phyloP scores from a whole-genome alignment of 2,329 filamentous ascomycete genomes.

The Botryotinia narcissicola region DNA sequence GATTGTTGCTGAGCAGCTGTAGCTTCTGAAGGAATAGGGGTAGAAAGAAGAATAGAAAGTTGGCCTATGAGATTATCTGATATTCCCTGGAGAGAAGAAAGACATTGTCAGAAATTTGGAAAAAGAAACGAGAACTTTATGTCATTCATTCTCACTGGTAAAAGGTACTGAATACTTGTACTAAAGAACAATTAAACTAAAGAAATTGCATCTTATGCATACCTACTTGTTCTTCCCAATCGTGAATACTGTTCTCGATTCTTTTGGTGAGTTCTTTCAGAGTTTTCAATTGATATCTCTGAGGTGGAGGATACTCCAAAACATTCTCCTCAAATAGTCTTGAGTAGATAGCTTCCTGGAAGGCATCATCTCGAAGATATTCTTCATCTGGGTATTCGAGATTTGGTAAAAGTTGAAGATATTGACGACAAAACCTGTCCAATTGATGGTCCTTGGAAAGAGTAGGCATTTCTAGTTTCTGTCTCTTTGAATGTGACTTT shows the following conservation, averaged over 20 bases:
- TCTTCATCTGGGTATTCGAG: slow-evolving; percentile 62
- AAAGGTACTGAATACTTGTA: neutral
- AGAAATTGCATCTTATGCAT: slow-evolving; percentile 22
- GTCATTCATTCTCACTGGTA: neutral
- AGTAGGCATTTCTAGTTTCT: neutral
- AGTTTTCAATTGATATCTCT: slow-evolving; percentile 66
- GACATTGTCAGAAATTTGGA: slow-evolving; percentile 28
- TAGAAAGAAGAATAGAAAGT: slow-evolving; percentile 63
- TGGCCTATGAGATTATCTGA: slow-evolving; percentile 74
- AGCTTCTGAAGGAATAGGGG: slow-evolving; percentile 61
- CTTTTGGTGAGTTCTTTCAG: slow-evolving; percentile 69
- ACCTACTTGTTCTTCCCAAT: slow-evolving; percentile 87
- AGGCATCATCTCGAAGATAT: slow-evolving; percentile 56
- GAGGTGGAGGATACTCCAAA: slow-evolving; percentile 58
- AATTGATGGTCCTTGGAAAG: slow-evolving; percentile 38
- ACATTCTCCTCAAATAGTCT: slow-evolving; percentile 62
- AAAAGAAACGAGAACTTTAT: neutral
- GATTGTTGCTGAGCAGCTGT: slow-evolving; percentile 67
- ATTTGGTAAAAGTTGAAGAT: slow-evolving; percentile 68
- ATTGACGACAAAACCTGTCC: slow-evolving; percentile 67
- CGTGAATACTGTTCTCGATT: slow-evolving; percentile 71
- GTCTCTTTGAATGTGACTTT: neutral
- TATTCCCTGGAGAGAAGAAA: slow-evolving; percentile 61
- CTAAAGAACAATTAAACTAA: slow-evolving; percentile 17
- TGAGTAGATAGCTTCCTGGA: slow-evolving; percentile 66